A percentile compares a stretch with the other conserved stretches of the same genome.
Conservation (phyloP, 768 basidiomycete species). For the Auricularia cornea region DNA sequence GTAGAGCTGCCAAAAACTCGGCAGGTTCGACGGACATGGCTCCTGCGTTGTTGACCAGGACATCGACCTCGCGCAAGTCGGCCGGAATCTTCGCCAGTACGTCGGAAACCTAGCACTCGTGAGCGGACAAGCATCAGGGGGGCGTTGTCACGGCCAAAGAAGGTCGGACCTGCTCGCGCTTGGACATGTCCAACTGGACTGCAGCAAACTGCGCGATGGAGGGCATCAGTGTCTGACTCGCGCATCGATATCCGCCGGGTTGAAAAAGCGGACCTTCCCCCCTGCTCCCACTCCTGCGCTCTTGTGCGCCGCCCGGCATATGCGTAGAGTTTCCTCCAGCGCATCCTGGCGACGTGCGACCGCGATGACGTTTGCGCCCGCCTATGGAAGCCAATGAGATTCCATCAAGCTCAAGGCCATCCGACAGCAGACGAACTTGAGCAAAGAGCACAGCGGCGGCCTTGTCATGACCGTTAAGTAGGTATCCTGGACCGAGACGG, state of each 20-base stretch:
- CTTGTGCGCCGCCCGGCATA: conserved; percentile 63
- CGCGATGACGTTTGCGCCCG: conserved; percentile 81
- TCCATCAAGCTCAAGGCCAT: background rate
- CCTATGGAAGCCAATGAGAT: conserved; percentile 34
- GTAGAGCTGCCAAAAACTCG: background rate
- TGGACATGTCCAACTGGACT: conserved; percentile 71
- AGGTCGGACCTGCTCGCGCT: conserved; percentile 58
- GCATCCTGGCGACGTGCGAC: conserved; percentile 73
- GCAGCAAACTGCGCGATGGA: conserved; percentile 45
- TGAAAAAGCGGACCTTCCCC: conserved; percentile 34
- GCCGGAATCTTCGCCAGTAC: conserved; percentile 63
- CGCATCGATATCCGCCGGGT: too few relatives aligned
- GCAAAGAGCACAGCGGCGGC: conserved; percentile 86
- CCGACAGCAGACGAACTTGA: conserved; percentile 48
- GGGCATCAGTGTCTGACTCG: background rate
- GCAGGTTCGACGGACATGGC: conserved; percentile 40
- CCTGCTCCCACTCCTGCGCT: conserved; percentile 63
- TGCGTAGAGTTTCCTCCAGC: conserved; percentile 56
- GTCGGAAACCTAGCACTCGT: too few relatives aligned
- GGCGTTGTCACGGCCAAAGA: too few relatives aligned
- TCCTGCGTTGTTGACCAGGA: conserved; percentile 82
- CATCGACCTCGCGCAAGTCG: conserved; percentile 66
- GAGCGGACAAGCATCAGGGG: too few relatives aligned
- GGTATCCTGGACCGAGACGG: too few relatives aligned
- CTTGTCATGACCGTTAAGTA: conserved; percentile 34